Evolutionary conservation across 257 asterid genomes (phyloP).

Genomic region (Capsicum baccatum): DNA sequence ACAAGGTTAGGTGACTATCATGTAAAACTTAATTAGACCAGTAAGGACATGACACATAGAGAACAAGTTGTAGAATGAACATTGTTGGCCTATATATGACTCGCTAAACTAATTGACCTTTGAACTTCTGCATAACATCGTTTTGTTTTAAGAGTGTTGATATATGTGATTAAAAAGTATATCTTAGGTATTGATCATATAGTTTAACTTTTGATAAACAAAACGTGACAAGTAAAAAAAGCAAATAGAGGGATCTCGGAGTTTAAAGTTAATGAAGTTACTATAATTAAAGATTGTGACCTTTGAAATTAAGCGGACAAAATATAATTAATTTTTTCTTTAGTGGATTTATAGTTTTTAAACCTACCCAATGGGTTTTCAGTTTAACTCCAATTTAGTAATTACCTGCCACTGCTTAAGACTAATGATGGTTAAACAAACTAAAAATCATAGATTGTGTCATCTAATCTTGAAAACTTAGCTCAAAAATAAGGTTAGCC

Average conservation of each 20-base stretch:
- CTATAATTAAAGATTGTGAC: neutral
- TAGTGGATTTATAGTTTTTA: neutral
- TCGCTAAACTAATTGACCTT: neutral
- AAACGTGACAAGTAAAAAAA: too few species aligned
- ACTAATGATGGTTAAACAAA: neutral
- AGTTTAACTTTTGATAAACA: too few species aligned
- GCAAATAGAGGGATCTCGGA: neutral
- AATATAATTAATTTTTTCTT: neutral
- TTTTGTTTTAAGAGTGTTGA: too few species aligned
- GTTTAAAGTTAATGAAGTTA: neutral
- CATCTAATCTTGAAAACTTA: neutral
- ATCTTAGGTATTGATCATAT: too few species aligned
- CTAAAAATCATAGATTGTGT: neutral
- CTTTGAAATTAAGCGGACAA: neutral
- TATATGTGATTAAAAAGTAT: too few species aligned
- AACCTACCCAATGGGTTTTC: neutral
- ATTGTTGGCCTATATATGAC: neutral
- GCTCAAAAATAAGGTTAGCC: neutral
- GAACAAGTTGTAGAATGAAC: neutral
- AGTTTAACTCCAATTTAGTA: neutral
- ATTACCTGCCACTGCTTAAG: neutral
- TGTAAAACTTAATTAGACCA: neutral
- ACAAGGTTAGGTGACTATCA: neutral
- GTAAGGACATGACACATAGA: neutral
- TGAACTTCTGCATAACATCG: neutral